A percentile compares a stretch with the other conserved stretches of the same genome.
Conservation (phyloP, 352 stramenopile genomes). For the Pythium brachiatum region DNA sequence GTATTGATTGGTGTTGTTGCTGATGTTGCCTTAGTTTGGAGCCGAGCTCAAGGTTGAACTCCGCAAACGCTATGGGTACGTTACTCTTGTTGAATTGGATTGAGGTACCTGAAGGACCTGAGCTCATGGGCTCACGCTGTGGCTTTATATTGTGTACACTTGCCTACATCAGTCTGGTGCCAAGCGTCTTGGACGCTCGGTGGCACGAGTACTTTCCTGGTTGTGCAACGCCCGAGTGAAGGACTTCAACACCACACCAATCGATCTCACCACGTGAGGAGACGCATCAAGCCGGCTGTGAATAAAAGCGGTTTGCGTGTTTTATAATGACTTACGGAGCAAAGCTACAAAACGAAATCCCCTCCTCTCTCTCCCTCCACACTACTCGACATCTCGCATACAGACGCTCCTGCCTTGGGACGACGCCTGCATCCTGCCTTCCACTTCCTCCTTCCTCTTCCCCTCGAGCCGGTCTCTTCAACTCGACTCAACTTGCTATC, state of each 20-base stretch:
- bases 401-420: background rate
- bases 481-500: conserved; percentile 3
- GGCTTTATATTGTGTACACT: conserved; percentile 1
- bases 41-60: conserved; percentile 48
- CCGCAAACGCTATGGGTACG: conserved; percentile 57
- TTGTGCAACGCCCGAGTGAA: conserved; percentile 14
- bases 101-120: no score
- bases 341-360: conserved; percentile 10
- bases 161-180: conserved; percentile 36
- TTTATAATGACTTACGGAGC: conserved; percentile 19
- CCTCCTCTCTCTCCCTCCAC: background rate
- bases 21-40: conserved; percentile 37
- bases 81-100: background rate
- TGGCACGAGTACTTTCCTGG: conserved; percentile 57
- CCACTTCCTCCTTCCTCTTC: background rate
- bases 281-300: background rate
- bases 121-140: no score
- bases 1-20: background rate
- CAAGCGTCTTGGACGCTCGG: conserved; percentile 44
- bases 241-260: background rate
- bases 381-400: background rate
- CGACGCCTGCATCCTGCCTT: background rate
- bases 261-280: background rate
- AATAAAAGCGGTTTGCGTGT: conserved; percentile 7
- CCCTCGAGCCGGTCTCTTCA: background rate